phyloP scores from a whole-genome alignment of 768 basidiomycete species.

The Xerocomellus chrysenteron region DNA sequence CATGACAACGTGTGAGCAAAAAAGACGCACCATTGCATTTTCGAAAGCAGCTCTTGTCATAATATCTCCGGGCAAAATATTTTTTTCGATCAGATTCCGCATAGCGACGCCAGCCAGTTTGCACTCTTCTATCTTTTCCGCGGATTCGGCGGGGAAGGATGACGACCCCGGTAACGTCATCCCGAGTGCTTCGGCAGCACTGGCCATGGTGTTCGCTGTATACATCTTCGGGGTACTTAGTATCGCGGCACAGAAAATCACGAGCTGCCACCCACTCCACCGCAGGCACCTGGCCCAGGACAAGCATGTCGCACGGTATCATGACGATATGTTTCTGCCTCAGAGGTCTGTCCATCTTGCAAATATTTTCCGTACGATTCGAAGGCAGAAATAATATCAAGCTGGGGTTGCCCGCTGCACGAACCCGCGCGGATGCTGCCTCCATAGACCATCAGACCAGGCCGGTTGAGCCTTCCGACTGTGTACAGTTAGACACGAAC shows the following conservation, averaged over 20 bases:
- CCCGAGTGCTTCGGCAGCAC: conserved; percentile 90
- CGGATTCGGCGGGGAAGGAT: conserved; percentile 90
- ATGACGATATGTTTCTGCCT: conserved; percentile 82
- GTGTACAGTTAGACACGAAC: conserved; percentile 12
- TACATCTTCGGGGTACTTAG: conserved; percentile 68
- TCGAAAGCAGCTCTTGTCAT: conserved; percentile 97
- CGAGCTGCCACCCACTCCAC: conserved; percentile 68
- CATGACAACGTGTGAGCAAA: conserved; percentile 6
- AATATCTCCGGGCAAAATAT: conserved; percentile 91
- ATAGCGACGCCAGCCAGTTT: conserved; percentile 78
- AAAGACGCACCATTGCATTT: conserved; percentile 81
- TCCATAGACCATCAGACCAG: conserved; percentile 97
- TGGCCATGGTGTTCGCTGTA: conserved; percentile 98
- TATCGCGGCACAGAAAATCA: neutral
- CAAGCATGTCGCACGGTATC: conserved; percentile 90
- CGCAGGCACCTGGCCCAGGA: conserved; percentile 97
- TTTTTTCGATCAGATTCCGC: conserved; percentile 83
- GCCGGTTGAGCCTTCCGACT: conserved; percentile 95
- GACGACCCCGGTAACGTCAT: conserved; percentile 98
- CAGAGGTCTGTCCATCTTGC: conserved; percentile 79
- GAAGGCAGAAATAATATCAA: conserved; percentile 97
- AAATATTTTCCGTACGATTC: conserved; percentile 96
- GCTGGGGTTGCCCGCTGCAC: conserved; percentile 81
- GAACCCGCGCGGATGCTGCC: conserved; percentile 92
- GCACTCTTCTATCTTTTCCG: conserved; percentile 86